Conservation (phyloP, 2,329 filamentous ascomycete species). For the Colletotrichum liaoningense region DNA sequence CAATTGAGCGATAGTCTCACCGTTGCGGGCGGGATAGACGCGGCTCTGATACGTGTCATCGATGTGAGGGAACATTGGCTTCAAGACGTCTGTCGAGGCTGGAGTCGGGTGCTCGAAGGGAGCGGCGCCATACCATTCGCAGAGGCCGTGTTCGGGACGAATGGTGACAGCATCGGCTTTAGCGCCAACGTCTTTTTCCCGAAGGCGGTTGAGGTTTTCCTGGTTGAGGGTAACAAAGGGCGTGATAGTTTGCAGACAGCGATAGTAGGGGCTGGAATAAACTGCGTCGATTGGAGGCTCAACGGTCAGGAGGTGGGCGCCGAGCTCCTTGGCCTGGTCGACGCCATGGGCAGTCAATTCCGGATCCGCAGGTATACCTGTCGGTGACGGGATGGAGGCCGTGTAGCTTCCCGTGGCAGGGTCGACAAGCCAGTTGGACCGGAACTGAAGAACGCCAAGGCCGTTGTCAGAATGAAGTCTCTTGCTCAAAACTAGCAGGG, state of each 20-base stretch:
- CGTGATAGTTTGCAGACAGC: constrained; percentile 85
- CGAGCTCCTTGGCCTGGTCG: constrained; percentile 84
- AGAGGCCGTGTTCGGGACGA: constrained; percentile 68
- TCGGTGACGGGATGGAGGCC: constrained; percentile 80
- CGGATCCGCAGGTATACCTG: constrained; percentile 88
- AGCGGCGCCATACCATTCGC: constrained; percentile 93
- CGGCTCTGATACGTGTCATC: constrained; percentile 68
- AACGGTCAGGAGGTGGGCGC: constrained; percentile 68
- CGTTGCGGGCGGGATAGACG: constrained; percentile 76
- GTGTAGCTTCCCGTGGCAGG: constrained; percentile 82
- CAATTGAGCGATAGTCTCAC: constrained; percentile 83
- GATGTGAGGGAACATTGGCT: constrained; percentile 74
- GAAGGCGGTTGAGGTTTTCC: constrained; percentile 33
- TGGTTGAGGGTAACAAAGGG: constrained; percentile 69
- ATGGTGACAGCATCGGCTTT: constrained; percentile 50
- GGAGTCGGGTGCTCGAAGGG: constrained; percentile 88
- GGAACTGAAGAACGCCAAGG: constrained; percentile 70
- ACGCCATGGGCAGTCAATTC: constrained; percentile 89
- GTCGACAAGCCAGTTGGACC: constrained; percentile 90
- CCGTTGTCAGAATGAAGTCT: constrained; percentile 25
- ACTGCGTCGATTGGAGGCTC: constrained; percentile 78
- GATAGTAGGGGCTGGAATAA: constrained; percentile 89
- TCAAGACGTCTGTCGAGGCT: constrained; percentile 71
- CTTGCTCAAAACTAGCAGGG: constrained; percentile 14
- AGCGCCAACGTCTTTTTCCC: constrained; percentile 17